Evolutionary conservation across 441 rosid genomes (phyloP), one percentile per base, ranked within the genome.

Genomic region (Syzygium malaccense): DNA sequence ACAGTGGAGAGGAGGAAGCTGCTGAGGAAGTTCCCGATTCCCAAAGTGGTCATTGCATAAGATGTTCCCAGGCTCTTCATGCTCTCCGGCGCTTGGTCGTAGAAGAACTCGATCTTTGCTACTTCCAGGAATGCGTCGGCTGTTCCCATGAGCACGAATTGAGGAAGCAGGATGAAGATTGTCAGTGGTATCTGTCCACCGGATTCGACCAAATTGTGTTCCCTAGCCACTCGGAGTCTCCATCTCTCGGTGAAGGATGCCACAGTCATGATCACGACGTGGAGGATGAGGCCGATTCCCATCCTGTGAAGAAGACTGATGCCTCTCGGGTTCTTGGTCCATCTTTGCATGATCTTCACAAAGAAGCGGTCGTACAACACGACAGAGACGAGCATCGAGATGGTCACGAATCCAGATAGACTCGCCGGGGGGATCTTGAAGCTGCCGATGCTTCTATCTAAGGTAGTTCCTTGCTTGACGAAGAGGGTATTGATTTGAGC

Each of bases 1-100:
- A 95, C 95, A 0, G 97, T 93, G 7, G 97, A 92, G 11, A 97
- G 96, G 86, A 95, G 92, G 55, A 97, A 95, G 56, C 96, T 98
- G 75, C 98, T 98, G 1, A 96, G 19, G 93, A 95, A 96, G 66
- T 94, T 94, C 8, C 99, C 99, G 4, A 92, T 56, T 5, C 98
- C 99, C 49, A 98, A 88, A 87, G 93, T 92, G 2, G 95, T 93
- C 30, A 88, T 91, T 30, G 94, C 45, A 80, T 94, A 98, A 3
- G 98, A 96, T 87, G 98, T 96, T 14, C 99, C 99, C 3, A 96
- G 95, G 88, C 99, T 98, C 93, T 96, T 98, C 99, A 95, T 96
- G 91, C 96, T 92, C 79, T 98, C 99, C 0, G 98, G 99, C 7
- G 99, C 99, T 87, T 98, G 99, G 87, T 98, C 99, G 56, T 96